phyloP scores from a whole-genome alignment of 148 eudicot genomes.

The Arbutus unedo region DNA sequence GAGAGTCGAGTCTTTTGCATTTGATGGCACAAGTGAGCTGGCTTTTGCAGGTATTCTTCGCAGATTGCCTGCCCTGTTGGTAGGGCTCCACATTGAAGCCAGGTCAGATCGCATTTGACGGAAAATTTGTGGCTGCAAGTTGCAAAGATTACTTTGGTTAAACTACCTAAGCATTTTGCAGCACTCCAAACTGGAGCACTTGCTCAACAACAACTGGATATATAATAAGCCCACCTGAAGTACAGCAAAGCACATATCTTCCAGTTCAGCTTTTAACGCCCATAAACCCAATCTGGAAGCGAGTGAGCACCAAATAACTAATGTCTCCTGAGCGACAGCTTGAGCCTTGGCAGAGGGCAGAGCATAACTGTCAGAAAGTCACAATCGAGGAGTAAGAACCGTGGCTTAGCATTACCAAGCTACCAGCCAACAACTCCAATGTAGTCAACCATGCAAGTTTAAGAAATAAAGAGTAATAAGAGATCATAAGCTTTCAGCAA shows the following conservation, averaged over 20 bases:
- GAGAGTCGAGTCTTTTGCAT: constrained; percentile 23
- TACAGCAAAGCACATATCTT: constrained; percentile 96
- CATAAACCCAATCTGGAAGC: constrained; percentile 94
- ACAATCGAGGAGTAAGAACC: background rate
- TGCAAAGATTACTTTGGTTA: background rate
- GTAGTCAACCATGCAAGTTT: constrained; percentile 2
- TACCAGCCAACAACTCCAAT: background rate
- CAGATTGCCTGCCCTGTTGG: constrained; percentile 44
- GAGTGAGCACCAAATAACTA: constrained; percentile 95
- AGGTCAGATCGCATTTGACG: constrained; percentile 73
- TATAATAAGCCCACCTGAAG: constrained; percentile 54
- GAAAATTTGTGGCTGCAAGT: constrained; percentile 76
- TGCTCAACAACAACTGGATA: background rate
- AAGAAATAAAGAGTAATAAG: background rate
- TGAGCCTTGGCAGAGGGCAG: constrained; percentile 78
- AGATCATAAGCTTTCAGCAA: background rate
- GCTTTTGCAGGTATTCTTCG: constrained; percentile 52
- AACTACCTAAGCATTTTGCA: background rate
- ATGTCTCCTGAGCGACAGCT: constrained; percentile 90
- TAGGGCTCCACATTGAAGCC: constrained; percentile 86
- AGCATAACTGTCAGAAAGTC: constrained; percentile 63
- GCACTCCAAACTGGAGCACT: constrained; percentile 5
- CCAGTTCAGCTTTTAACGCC: constrained; percentile 95
- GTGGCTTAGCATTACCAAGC: background rate
- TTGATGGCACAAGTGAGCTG: constrained; percentile 29